Evolutionary conservation across 331 rosid species (phyloP).

Genomic region (Prunus yedoensis): DNA sequence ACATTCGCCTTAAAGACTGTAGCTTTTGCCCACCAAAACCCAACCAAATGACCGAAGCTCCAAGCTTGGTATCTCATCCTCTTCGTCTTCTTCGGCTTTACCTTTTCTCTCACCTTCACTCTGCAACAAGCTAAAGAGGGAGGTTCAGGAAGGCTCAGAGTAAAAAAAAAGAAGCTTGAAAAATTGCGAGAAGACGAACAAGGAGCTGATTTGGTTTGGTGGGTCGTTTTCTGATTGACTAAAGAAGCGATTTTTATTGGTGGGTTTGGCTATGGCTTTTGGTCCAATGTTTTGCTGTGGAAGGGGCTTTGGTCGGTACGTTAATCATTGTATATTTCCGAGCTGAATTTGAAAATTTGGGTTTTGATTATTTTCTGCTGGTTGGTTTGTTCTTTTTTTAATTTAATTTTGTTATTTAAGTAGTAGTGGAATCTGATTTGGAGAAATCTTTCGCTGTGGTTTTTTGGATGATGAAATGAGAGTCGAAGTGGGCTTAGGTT

Average conservation of each 20-base stretch:
- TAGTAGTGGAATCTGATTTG: background rate
- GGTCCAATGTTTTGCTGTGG: slow-evolving; percentile 53
- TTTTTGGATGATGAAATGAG: background rate
- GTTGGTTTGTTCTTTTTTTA: no score
- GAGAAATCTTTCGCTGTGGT: background rate
- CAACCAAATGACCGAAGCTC: no score
- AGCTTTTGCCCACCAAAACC: no score
- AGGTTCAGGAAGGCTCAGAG: no score
- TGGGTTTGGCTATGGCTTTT: slow-evolving; percentile 50
- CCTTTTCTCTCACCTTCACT: no score
- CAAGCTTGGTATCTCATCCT: no score
- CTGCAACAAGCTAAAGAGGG: no score
- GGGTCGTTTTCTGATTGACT: slow-evolving; percentile 1
- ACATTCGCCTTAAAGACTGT: no score
- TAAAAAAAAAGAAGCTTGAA: no score
- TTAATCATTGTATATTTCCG: background rate
- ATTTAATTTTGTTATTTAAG: slow-evolving; percentile 14
- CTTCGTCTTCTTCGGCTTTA: no score
- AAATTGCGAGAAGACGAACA: background rate
- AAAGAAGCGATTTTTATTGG: slow-evolving; percentile 26
- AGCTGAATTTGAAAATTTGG: slow-evolving; percentile 6
- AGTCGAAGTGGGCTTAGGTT: background rate
- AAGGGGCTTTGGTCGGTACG: slow-evolving; percentile 65
- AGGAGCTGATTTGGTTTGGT: slow-evolving; percentile 5
- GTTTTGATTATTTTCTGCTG: slow-evolving; percentile 8